A percentile compares a stretch with the other conserved stretches of the same genome.
phyloP scores from a whole-genome alignment of 768 basidiomycete genomes.

The Mycena polygramma region DNA sequence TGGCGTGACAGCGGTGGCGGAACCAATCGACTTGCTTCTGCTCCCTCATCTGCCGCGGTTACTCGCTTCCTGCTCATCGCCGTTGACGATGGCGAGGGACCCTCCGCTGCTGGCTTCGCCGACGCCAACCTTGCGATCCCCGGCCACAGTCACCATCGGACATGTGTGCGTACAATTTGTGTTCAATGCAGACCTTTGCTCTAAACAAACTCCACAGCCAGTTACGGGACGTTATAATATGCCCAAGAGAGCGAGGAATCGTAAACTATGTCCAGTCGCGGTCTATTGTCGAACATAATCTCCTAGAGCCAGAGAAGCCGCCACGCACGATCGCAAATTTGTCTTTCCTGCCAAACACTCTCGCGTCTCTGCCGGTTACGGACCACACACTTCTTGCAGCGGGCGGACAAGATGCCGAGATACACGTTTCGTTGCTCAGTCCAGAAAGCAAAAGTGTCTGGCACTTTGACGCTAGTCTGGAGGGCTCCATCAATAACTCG shows the following conservation, averaged over 20 bases:
- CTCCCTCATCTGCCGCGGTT: too few relatives aligned
- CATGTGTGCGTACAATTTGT: constrained; percentile 66
- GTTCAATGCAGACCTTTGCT: constrained; percentile 15
- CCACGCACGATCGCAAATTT: constrained; percentile 66
- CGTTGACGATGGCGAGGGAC: constrained; percentile 60
- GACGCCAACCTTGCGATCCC: constrained; percentile 55
- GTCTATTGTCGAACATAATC: constrained; percentile 73
- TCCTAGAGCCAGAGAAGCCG: constrained; percentile 54
- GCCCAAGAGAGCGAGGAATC: constrained; percentile 74
- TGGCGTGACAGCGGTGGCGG: constrained; percentile 20
- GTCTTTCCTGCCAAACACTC: constrained; percentile 72
- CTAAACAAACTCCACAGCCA: constrained; percentile 60
- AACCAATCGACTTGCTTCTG: neutral
- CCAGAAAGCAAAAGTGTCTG: constrained; percentile 50
- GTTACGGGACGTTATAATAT: constrained; percentile 82
- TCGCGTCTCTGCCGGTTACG: constrained; percentile 67
- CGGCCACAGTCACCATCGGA: constrained; percentile 65
- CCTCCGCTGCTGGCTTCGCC: constrained; percentile 58
- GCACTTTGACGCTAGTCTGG: constrained; percentile 67
- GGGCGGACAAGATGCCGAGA: constrained; percentile 80
- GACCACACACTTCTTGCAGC: constrained; percentile 77
- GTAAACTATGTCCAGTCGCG: constrained; percentile 71
- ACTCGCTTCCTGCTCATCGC: constrained; percentile 6
- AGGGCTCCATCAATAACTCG: constrained; percentile 87
- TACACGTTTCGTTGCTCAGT: constrained; percentile 69